These are phyloP conservation scores for Boletus subparvulus DNA, from an alignment of 768 basidiomycete species.

Conservation along the genomic window DNA sequence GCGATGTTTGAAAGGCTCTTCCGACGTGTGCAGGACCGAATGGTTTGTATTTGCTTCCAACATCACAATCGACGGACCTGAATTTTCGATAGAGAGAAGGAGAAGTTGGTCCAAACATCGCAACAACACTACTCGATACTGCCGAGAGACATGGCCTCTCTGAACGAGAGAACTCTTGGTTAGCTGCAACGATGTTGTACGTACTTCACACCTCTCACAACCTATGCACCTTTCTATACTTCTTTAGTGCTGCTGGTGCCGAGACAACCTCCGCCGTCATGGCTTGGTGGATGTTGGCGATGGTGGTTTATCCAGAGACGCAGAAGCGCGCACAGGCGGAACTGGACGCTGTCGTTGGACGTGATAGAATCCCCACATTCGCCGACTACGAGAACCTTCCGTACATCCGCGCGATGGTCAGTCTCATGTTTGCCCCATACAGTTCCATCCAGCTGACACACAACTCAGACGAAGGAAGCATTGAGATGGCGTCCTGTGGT, in stretches of 20 bases:
- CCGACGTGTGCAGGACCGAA: constrained; percentile 1
- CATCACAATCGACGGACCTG: not conserved
- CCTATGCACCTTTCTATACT: not conserved
- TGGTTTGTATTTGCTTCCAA: not conserved
- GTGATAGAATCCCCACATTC: constrained; percentile 16
- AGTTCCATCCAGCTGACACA: not conserved
- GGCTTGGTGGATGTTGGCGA: constrained; percentile 25
- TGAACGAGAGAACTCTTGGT: constrained; percentile 17
- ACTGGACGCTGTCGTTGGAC: constrained; percentile 26
- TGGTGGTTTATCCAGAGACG: constrained; percentile 27
- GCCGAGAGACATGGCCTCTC: constrained; percentile 5
- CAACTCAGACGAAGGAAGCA: constrained; percentile 5
- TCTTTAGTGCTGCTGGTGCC: constrained; percentile 4
- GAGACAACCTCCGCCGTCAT: constrained; percentile 1
- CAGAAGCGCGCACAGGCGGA: constrained; percentile 27
- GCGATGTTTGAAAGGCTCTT: not conserved
- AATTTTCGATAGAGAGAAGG: constrained; percentile 1
- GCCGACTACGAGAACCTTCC: constrained; percentile 5
- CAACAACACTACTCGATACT: not conserved
- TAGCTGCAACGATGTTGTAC: constrained; percentile 15
- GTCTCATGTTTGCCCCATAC: not conserved
- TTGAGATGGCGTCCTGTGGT: constrained; percentile 9
- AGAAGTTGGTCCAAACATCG: not conserved
- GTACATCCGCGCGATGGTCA: constrained; percentile 7
- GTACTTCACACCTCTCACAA: not conserved